Conservation (phyloP, 805 yeast genomes). For the Ogataea methylovora region DNA sequence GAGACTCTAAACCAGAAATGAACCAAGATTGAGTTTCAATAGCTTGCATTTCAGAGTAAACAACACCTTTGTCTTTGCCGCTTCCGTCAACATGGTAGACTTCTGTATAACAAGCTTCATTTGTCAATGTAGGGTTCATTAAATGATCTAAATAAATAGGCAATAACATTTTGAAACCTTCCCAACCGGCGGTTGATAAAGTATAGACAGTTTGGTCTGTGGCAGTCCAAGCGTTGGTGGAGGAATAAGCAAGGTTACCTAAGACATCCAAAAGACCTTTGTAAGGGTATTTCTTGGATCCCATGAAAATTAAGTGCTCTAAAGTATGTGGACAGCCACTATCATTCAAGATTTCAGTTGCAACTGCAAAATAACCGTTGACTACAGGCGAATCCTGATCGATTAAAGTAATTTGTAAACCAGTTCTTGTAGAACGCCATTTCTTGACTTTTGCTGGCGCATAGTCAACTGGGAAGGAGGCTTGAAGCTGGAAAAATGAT, state of each 20-base stretch:
- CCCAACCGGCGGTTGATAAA: constrained; percentile 91
- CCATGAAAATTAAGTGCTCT: constrained; percentile 93
- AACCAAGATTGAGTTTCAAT: constrained; percentile 75
- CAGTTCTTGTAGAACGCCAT: constrained; percentile 76
- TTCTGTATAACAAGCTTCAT: constrained; percentile 87
- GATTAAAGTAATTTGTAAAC: constrained; percentile 71
- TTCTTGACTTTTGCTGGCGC: constrained; percentile 66
- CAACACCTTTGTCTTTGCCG: constrained; percentile 92
- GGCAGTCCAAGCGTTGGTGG: constrained; percentile 95
- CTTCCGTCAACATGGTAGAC: constrained; percentile 91
- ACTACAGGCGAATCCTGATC: constrained; percentile 81
- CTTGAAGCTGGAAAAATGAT: constrained; percentile 32
- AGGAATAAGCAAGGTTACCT: constrained; percentile 76
- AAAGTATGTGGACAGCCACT: constrained; percentile 93
- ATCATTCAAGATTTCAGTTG: constrained; percentile 82
- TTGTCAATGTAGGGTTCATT: constrained; percentile 76
- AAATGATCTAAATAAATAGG: constrained; percentile 91
- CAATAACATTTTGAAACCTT: constrained; percentile 74
- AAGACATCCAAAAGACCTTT: constrained; percentile 85
- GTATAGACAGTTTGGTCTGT: constrained; percentile 95
- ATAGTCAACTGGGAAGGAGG: constrained; percentile 59
- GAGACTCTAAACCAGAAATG: constrained; percentile 50
- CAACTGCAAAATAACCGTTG: constrained; percentile 92
- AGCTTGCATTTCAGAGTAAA: constrained; percentile 95
- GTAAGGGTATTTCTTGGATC: constrained; percentile 80